Evolutionary conservation across 208 protist species (phyloP), one percentile per base, ranked within the genome.

Genomic region (Trypanosoma boissoni): DNA sequence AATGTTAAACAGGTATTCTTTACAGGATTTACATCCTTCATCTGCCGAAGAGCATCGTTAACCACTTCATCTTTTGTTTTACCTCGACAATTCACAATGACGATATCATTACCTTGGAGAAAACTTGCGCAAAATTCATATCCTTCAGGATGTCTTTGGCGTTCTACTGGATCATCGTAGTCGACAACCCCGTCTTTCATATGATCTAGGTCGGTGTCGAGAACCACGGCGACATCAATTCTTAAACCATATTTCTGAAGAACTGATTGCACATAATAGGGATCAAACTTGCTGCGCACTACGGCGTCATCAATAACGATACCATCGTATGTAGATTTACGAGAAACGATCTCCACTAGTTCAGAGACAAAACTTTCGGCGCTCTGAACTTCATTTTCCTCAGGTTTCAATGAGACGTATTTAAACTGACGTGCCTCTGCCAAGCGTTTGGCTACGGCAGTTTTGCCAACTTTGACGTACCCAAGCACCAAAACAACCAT

Each of bases 291-390:
- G 36, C 77, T 89, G 14, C 71, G 58, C n/a, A 77, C 58, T 31
- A 94, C 62, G 24, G 74, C 74, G 63, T 94, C 87, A 55, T 94
- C 87, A 62, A 94, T 78, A 26, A 94, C 83, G 20, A 94, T 69
- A 16, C 83, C 87, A 28, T 74, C 80, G 37, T 82, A 58, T 4
- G 64, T 45, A 12, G 46, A 31, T 59, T 84, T 83, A 26, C 27
- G 44, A 29, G 54, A 44, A 29, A 92, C 65, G 21, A 79, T 18
- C 21, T 72, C 54, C 9, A 67, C 61, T 14, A 92, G 60, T 12
- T 64, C 66, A 2, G 74, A 48, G 16, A 69, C 63, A 83, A 74
- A 20, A 58, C 67, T 36, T 74, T 55, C 51, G 61, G 49, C 55
- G 58, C 68, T 49, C 50, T 45, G 3, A 42, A 10, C 29, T 14